Percentiles rank a stretch among this genome's conserved stretches.
These are phyloP conservation scores for Arachnopeziza araneosa DNA, from an alignment of 2,329 filamentous ascomycete genomes.

Conservation along the genomic window DNA sequence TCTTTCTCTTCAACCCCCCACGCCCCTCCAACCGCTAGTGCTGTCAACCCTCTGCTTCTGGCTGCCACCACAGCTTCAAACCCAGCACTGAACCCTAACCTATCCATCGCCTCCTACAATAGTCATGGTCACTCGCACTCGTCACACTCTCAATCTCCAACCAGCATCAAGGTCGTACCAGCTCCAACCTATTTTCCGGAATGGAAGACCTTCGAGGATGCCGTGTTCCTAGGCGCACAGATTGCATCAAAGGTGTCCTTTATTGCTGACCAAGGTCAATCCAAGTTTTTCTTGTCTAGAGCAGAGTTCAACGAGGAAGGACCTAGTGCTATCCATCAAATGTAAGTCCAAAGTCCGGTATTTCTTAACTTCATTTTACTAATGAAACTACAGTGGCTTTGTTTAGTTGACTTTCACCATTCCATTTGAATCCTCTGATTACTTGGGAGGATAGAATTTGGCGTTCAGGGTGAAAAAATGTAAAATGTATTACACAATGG, in stretches of 20 bases:
- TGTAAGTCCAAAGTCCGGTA: constrained; percentile 20
- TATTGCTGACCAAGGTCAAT: constrained; percentile 55
- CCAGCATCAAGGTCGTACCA: constrained; percentile 59
- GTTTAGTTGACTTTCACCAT: not conserved
- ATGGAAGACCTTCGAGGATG: constrained; percentile 53
- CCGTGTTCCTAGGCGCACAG: constrained; percentile 64
- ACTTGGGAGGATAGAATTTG: not conserved
- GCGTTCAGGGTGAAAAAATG: not conserved
- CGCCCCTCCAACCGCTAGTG: constrained; percentile 50
- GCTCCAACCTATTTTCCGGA: constrained; percentile 69
- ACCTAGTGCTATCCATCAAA: constrained; percentile 31
- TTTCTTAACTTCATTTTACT: not conserved
- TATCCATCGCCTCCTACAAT: constrained; percentile 33
- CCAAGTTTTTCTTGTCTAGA: constrained; percentile 63
- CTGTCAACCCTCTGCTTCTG: constrained; percentile 85
- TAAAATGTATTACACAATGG: not conserved
- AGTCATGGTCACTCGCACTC: constrained; percentile 48
- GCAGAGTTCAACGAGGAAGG: constrained; percentile 34
- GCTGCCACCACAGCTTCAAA: constrained; percentile 71
- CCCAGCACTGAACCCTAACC: constrained; percentile 31
- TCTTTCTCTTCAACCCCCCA: constrained; percentile 46
- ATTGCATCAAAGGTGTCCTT: constrained; percentile 68
- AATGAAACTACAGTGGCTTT: not conserved
- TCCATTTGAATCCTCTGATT: not conserved
- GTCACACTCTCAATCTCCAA: constrained; percentile 63